A percentile compares a stretch with the other conserved stretches of the same genome.
phyloP scores from a whole-genome alignment of 2,329 filamentous ascomycete species.

The Fusarium duplospermum region DNA sequence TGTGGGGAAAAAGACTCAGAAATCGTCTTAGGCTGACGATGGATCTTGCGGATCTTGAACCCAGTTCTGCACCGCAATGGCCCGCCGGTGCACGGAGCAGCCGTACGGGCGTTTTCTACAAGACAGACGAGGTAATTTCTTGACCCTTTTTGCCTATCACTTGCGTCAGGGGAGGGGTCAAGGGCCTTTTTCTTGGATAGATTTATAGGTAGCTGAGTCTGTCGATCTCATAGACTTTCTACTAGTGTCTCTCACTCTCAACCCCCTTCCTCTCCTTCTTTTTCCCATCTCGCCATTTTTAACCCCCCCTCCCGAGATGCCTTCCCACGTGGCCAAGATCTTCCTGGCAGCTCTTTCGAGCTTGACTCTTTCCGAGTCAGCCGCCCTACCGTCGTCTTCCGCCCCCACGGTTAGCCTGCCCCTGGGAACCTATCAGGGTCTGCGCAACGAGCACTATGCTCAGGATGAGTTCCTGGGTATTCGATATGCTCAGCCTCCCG shows the following conservation, averaged over 20 bases:
- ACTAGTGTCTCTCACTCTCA: background rate
- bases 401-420: conserved; percentile 15
- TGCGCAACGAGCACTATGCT: conserved; percentile 46
- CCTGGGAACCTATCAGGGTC: conserved; percentile 62
- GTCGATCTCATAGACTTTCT: background rate
- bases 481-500: conserved; percentile 65
- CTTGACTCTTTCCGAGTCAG: conserved; percentile 15
- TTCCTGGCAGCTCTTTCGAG: conserved; percentile 27
- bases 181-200: background rate
- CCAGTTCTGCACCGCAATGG: background rate
- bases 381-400: background rate
- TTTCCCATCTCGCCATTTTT: background rate
- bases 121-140: background rate
- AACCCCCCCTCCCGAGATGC: conserved; percentile 18
- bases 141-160: background rate
- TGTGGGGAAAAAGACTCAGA: background rate
- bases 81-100: background rate
- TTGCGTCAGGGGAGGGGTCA: background rate
- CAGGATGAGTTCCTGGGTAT: conserved; percentile 67
- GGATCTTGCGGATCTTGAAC: background rate
- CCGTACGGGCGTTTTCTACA: background rate
- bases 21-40: background rate
- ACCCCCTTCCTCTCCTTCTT: background rate
- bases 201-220: background rate
- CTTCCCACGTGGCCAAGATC: conserved; percentile 23